Conservation (phyloP, 257 asterid genomes). For the Solanum phureja region DNA sequence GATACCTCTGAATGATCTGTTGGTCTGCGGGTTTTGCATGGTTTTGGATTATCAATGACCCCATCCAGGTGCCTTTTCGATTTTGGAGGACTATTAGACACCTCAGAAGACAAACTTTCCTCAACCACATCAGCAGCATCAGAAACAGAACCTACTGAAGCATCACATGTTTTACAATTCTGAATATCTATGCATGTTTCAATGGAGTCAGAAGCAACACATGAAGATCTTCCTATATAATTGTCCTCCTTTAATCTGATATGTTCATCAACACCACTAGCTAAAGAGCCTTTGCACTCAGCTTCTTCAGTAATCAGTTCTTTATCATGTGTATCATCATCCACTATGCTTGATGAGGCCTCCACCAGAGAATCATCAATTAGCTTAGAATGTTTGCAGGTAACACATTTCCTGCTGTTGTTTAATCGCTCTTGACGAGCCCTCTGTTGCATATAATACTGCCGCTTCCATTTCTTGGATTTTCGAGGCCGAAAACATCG, state of each 20-base stretch:
- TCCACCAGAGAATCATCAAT: slow-evolving; percentile 19
- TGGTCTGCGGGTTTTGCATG: slow-evolving; percentile 71
- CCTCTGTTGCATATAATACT: slow-evolving; percentile 50
- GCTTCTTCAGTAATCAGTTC: slow-evolving; percentile 26
- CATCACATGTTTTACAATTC: slow-evolving; percentile 18
- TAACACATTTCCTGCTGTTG: slow-evolving; percentile 45
- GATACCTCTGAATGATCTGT: slow-evolving; percentile 50
- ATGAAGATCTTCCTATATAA: slow-evolving; percentile 36
- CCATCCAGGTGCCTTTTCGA: slow-evolving; percentile 80
- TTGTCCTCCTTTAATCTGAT: slow-evolving; percentile 6
- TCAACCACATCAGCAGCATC: slow-evolving; percentile 29
- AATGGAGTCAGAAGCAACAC: slow-evolving; percentile 28
- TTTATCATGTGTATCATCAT: slow-evolving; percentile 21
- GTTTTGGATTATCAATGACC: slow-evolving; percentile 78
- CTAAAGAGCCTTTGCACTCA: neutral
- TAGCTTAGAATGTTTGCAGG: slow-evolving; percentile 34
- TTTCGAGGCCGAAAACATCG: slow-evolving; percentile 56
- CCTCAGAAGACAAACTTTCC: slow-evolving; percentile 34
- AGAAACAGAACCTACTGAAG: slow-evolving; percentile 23
- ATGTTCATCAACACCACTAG: slow-evolving; percentile 16
- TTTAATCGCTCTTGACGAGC: slow-evolving; percentile 62
- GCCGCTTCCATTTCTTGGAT: slow-evolving; percentile 74
- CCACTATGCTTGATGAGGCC: slow-evolving; percentile 24
- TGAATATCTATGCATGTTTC: slow-evolving; percentile 13
- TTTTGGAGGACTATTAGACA: slow-evolving; percentile 28